Evolutionary conservation across 768 basidiomycete genomes (phyloP).

Genomic region (Podaxis sp.): DNA sequence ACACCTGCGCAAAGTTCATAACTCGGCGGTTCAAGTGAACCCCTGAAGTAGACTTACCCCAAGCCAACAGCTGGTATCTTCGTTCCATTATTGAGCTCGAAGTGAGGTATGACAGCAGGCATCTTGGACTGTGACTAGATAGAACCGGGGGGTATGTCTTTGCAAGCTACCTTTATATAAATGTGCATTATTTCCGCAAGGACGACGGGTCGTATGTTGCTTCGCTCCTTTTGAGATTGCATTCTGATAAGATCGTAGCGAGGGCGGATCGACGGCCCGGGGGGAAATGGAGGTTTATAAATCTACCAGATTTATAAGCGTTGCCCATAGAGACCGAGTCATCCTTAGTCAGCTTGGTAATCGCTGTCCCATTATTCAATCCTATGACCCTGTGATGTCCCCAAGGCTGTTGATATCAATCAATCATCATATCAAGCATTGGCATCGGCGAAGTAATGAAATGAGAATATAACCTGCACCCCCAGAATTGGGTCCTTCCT

Average conservation of each 20-base stretch:
- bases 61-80: constrained; percentile 28
- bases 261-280: background rate
- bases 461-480: too few species aligned
- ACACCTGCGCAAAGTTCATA: constrained; percentile 18
- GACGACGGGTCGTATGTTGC: background rate
- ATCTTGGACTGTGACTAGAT: background rate
- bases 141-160: background rate
- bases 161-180: background rate
- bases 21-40: background rate
- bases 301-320: too few species aligned
- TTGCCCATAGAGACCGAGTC: too few species aligned
- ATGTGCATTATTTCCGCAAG: background rate
- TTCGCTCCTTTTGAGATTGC: background rate
- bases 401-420: too few species aligned
- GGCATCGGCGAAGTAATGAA: too few species aligned
- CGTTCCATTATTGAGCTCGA: constrained; percentile 24
- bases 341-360: too few species aligned
- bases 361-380: too few species aligned
- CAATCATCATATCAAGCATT: too few species aligned
- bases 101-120: constrained; percentile 14
- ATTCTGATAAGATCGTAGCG: background rate
- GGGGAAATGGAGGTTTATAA: too few species aligned
- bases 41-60: constrained; percentile 18
- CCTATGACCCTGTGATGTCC: too few species aligned
- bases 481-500: too few species aligned